Evolutionary conservation across 148 eudicot genomes (phyloP), one percentile per base, ranked within the genome.

Genomic region (Dianthus caryophyllus): DNA sequence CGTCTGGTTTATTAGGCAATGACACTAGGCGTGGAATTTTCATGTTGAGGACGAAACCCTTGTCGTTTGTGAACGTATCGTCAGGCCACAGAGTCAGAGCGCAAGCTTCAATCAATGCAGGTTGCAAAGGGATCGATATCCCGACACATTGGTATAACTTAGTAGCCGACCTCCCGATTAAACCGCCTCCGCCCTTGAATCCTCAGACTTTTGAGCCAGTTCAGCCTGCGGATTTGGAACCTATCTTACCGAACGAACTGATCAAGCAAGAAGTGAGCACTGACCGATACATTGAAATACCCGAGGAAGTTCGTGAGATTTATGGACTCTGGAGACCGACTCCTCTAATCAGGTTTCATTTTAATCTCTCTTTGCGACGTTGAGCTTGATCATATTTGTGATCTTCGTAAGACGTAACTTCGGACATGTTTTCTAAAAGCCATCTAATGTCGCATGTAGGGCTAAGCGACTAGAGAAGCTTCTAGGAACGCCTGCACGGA

Each of bases 391-490:
- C 13, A 18, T n/a, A 64, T 6, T 63, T 9, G 55, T 65, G n/a
- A 47, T 55, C 6, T 16, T 25, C 6, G 50, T 12, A 20, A 48
- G 62, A 49, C 41, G 31, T 53, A 43, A 21, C 15, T 36, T n/a
- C n/a, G n/a, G 64, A 39, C 57, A n/a, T 1, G 14, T 55, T 50
- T 82, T 47, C 41, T 25, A n/a, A n/a, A n/a, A n/a, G n/a, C n/a
- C n/a, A n/a, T n/a, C n/a, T n/a, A n/a, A n/a, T n/a, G 46, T 71
- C 73, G 47, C 46, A 72, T 82, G 8, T 74, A 93, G 98, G 78
- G 96, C 98, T 24, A 93, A 83, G 85, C 83, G 98, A 75, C 70
- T 93, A 84, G 98, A 93, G 86, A 93, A 89, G 80, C 80, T 93
- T 76, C 89, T 93, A 20, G 88, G 80, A 39, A 93, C 98, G 31